Conservation (phyloP, 495 filamentous ascomycete species). For the Xylaria sp. region DNA sequence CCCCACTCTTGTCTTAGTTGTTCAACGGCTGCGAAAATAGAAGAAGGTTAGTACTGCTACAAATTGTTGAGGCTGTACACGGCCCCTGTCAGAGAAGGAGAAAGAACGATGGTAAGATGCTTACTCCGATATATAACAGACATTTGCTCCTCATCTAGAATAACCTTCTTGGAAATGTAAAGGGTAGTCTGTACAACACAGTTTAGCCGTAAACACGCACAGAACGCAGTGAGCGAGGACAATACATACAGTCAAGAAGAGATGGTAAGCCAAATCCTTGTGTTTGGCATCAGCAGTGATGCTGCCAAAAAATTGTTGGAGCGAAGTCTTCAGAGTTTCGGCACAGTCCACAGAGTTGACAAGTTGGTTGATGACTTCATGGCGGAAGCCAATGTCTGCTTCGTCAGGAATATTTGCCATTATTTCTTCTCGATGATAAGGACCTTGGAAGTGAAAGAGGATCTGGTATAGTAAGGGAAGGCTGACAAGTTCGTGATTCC, state of each 20-base stretch:
- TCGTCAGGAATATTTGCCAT: neutral
- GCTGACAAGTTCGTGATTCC: neutral
- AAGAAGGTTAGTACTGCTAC: neutral
- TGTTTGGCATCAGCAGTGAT: slow-evolving; percentile 8
- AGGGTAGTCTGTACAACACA: neutral
- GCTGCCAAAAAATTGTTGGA: neutral
- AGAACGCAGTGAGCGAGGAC: too few relatives aligned
- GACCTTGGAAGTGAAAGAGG: neutral
- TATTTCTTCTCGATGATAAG: neutral
- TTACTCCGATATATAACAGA: slow-evolving; percentile 15
- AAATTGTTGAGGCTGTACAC: neutral
- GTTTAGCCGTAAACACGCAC: neutral
- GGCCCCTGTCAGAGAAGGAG: neutral
- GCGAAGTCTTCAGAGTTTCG: neutral
- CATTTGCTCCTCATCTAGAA: neutral
- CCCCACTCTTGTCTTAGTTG: slow-evolving; percentile 13
- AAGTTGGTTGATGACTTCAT: slow-evolving; percentile 13
- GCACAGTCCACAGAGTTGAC: neutral
- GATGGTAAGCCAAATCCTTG: slow-evolving; percentile 9
- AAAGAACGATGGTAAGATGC: neutral
- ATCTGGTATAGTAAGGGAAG: neutral
- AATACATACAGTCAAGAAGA: slow-evolving; percentile 13
- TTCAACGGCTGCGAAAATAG: neutral
- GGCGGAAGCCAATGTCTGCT: neutral
- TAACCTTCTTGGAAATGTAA: slow-evolving; percentile 5